Evolutionary conservation across 345 rosid species (phyloP), one percentile per base, ranked within the genome.

Genomic region (Anacardium occidentale): DNA sequence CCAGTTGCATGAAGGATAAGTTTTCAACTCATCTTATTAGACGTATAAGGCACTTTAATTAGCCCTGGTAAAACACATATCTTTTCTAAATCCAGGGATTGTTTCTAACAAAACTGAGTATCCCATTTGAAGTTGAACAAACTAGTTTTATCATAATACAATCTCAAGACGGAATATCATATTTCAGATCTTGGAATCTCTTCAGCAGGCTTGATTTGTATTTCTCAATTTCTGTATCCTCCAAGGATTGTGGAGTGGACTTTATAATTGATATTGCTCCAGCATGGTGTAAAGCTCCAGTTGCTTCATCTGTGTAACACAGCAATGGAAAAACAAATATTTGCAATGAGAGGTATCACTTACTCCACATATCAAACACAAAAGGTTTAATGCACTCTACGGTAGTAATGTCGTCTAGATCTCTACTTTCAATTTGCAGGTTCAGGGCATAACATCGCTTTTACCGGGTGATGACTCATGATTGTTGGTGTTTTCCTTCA

Each of bases 281-380:
- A 4, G 82, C 81, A 42, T 59, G 61, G 47, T 83, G 88, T 45
- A 94, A 77, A 72, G 87, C 90, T 76, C 84, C 80, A 0, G 75
- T 86, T 74, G 92, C 98, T 82, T 89, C 88, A 76, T 86, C 99
- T 94, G 90, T 18, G 61, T 18, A 59, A 64, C 4, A 47, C 2
- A 14, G 68, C 52, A 25, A 10, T 37, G 26, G 1, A 12, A 44
- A 22, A 64, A 26, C 13, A 7, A 45, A 64, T 47, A 65, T 25
- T 18, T 22, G 29, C 13, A 52, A 67, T 15, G 2, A 34, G 4
- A 10, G 40, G 60, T 34, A 57, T 50, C 42, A 12, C 48, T 56
- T 22, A 25, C 45, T 26, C 20, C 66, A 72, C 44, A 40, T 4
- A 21, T 6, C 59, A 66, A 66, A 54, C 26, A 25, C 48, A 37